Conservation (phyloP, 805 yeast species). For the Yarrowia osloensis region DNA sequence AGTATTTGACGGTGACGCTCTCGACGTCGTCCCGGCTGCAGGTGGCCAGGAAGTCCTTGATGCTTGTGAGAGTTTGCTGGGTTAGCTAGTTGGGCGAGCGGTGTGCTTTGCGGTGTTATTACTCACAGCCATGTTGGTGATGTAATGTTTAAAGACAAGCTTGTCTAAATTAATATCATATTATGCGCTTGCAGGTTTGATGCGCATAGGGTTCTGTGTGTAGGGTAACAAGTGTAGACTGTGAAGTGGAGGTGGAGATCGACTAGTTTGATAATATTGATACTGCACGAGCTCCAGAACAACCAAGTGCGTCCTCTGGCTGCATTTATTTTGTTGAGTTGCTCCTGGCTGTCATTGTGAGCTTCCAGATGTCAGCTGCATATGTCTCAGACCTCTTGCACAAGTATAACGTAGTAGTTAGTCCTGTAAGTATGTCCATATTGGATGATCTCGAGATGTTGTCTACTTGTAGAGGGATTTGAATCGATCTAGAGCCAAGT, state of each 20-base stretch:
- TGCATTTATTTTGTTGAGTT: no score
- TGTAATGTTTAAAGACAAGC: not conserved
- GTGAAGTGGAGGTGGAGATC: not conserved
- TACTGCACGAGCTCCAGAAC: no score
- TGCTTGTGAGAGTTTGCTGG: slow-evolving; percentile 83
- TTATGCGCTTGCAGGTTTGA: not conserved
- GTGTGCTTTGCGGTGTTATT: not conserved
- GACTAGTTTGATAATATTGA: not conserved
- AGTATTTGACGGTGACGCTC: slow-evolving; percentile 91
- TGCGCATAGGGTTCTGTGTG: not conserved
- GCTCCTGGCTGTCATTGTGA: no score
- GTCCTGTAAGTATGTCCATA: no score
- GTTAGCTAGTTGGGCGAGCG: not conserved
- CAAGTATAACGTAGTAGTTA: no score
- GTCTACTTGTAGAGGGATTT: no score
- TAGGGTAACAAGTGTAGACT: not conserved
- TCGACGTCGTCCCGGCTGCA: slow-evolving; percentile 83
- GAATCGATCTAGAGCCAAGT: no score
- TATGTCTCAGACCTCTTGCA: no score
- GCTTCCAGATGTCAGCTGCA: no score
- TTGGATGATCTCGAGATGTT: no score
- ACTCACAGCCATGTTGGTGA: slow-evolving; percentile 19
- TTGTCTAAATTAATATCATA: not conserved
- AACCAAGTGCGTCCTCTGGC: no score
- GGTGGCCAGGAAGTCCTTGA: slow-evolving; percentile 95